These are phyloP conservation scores for Edaphochlamys debaryana DNA, from an alignment of 139 green algal species.

Conservation along the genomic window DNA sequence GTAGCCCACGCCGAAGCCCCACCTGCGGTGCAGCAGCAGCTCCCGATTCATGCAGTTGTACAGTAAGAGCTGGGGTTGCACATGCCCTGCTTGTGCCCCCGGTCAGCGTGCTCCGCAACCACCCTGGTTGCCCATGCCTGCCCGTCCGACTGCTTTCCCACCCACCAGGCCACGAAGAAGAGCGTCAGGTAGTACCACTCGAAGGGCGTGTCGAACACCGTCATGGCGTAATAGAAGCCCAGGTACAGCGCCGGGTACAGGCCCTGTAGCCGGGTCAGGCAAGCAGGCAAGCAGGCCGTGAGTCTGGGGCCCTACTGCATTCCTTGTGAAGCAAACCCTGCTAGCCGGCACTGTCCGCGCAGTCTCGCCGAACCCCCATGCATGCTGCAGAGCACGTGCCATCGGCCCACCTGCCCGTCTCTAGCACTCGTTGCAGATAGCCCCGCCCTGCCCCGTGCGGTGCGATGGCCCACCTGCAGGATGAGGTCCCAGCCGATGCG, in stretches of 20 bases:
- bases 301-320: too few species aligned
- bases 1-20: constrained; percentile 36
- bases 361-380: not conserved
- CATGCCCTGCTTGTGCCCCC: too few species aligned
- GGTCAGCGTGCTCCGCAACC: too few species aligned
- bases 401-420: too few species aligned
- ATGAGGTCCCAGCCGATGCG: constrained; percentile 37
- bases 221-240: constrained; percentile 42
- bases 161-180: constrained; percentile 35
- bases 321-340: too few species aligned
- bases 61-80: too few species aligned
- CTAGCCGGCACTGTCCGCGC: not conserved
- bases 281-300: too few species aligned
- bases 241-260: constrained; percentile 34
- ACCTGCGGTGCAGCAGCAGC: not conserved
- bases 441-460: not conserved
- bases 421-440: not conserved
- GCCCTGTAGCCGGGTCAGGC: too few species aligned
- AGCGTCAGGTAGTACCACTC: constrained; percentile 34
- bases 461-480: constrained; percentile 16
- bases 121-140: not conserved
- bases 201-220: constrained; percentile 39
- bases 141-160: not conserved
- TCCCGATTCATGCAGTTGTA: too few species aligned
- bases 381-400: too few species aligned